These are phyloP conservation scores for Potentilla sterilis DNA, from an alignment of 306 rosid species.

Conservation along the genomic window DNA sequence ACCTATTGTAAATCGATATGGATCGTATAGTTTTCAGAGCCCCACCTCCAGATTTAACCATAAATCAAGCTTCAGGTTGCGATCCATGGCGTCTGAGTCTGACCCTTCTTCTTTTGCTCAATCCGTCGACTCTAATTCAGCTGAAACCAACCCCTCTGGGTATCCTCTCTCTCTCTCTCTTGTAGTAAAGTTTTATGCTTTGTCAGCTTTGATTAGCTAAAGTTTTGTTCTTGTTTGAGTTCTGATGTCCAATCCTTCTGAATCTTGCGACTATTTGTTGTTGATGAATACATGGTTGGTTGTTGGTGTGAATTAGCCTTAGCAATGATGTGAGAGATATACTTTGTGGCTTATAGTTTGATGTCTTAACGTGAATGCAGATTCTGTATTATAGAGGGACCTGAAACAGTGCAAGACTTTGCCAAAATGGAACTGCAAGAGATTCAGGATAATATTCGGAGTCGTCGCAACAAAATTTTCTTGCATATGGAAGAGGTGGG, in stretches of 20 bases:
- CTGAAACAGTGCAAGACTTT: constrained; percentile 83
- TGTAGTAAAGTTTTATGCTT: background rate
- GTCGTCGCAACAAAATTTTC: constrained; percentile 90
- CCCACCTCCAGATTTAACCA: constrained; percentile 27
- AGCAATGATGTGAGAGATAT: too few relatives aligned
- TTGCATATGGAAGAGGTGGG: constrained; percentile 95
- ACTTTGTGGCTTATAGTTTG: background rate
- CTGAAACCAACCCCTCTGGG: constrained; percentile 64
- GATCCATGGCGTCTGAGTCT: constrained; percentile 52
- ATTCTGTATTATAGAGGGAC: constrained; percentile 96
- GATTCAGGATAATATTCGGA: constrained; percentile 83
- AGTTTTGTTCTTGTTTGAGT: too few relatives aligned
- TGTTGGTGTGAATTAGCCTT: background rate
- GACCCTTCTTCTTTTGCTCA: constrained; percentile 53
- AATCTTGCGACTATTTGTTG: background rate
- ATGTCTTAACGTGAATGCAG: constrained; percentile 30
- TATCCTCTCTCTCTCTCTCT: constrained; percentile 5
- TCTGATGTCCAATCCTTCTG: too few relatives aligned
- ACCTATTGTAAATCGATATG: constrained; percentile 31
- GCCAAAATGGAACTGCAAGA: constrained; percentile 87
- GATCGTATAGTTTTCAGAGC: constrained; percentile 20
- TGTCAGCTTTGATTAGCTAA: too few relatives aligned
- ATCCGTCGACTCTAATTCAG: constrained; percentile 54
- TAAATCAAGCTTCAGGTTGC: constrained; percentile 31
- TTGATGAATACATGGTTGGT: background rate